phyloP scores from a whole-genome alignment of 805 yeast species.

The Cyberlindnera petersonii region DNA sequence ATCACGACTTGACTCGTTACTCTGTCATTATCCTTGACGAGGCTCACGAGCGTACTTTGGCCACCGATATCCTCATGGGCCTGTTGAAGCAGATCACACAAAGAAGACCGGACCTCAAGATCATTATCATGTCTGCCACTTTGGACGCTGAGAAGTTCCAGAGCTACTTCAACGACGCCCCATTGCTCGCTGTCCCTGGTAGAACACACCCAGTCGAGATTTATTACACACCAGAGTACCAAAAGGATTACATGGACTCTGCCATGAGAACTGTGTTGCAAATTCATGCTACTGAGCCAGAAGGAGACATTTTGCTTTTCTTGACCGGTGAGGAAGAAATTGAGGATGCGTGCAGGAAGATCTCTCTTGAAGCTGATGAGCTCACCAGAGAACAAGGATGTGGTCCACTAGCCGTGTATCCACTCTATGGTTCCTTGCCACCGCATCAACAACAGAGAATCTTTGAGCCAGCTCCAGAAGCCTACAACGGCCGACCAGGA shows the following conservation, averaged over 20 bases:
- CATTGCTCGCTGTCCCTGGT: slow-evolving; percentile 94
- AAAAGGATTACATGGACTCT: slow-evolving; percentile 90
- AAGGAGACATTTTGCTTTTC: slow-evolving; percentile 83
- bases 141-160: slow-evolving; percentile 96
- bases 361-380: slow-evolving; percentile 84
- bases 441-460: slow-evolving; percentile 93
- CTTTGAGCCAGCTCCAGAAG: slow-evolving; percentile 82
- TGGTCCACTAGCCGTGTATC: slow-evolving; percentile 88
- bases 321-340: slow-evolving; percentile 97
- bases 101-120: slow-evolving; percentile 83
- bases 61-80: slow-evolving; percentile 97
- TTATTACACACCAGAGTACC: slow-evolving; percentile 94
- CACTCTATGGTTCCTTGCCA: slow-evolving; percentile 93
- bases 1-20: slow-evolving; percentile 73
- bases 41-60: slow-evolving; percentile 96
- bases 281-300: slow-evolving; percentile 94
- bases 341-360: slow-evolving; percentile 92
- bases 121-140: slow-evolving; percentile 96
- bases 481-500: slow-evolving; percentile 84
- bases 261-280: slow-evolving; percentile 94
- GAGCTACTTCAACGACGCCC: slow-evolving; percentile 83
- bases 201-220: slow-evolving; percentile 97
- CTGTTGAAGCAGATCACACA: slow-evolving; percentile 74
- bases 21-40: slow-evolving; percentile 93
- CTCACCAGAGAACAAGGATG: slow-evolving; percentile 82